phyloP scores from a whole-genome alignment of 192 early-diverging fungal species.

The Backusella mclennaniae region DNA sequence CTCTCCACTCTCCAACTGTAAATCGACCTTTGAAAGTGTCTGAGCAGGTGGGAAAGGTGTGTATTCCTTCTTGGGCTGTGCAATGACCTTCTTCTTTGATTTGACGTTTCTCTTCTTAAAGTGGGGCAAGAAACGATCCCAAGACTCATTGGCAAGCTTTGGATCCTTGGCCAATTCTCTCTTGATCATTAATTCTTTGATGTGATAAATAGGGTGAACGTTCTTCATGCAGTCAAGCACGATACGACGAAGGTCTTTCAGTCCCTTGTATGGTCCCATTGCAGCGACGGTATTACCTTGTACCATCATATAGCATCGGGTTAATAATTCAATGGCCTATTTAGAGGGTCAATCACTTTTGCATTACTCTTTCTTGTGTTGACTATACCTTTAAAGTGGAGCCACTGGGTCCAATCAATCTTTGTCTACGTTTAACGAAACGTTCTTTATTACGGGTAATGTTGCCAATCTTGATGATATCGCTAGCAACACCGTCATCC shows the following conservation, averaged over 20 bases:
- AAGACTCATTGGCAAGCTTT: slow-evolving; percentile 88
- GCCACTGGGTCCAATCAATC: slow-evolving; percentile 92
- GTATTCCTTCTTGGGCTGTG: slow-evolving; percentile 65
- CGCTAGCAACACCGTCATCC: slow-evolving; percentile 89
- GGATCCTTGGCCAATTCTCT: slow-evolving; percentile 96
- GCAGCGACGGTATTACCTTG: slow-evolving; percentile 95
- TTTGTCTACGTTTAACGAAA: slow-evolving; percentile 94
- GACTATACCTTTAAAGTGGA: slow-evolving; percentile 75
- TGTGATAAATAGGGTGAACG: slow-evolving; percentile 98
- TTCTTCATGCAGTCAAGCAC: slow-evolving; percentile 98
- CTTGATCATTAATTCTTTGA: slow-evolving; percentile 99
- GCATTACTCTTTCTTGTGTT: too few relatives aligned
- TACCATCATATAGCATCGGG: slow-evolving; percentile 95
- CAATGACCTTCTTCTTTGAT: slow-evolving; percentile 54
- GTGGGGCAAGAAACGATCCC: slow-evolving; percentile 96
- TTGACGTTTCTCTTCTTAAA: slow-evolving; percentile 92
- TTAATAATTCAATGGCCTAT: slow-evolving; percentile 89
- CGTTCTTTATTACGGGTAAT: slow-evolving; percentile 95
- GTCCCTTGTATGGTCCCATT: slow-evolving; percentile 89
- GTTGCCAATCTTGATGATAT: slow-evolving; percentile 98
- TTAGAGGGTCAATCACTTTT: too few relatives aligned
- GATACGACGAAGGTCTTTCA: slow-evolving; percentile 87
- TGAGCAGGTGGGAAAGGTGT: slow-evolving; percentile 91
- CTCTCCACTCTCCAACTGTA: slow-evolving; percentile 93
- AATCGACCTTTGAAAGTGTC: slow-evolving; percentile 82